Evolutionary conservation across 768 basidiomycete species (phyloP).

Genomic region (Suillus americanus): DNA sequence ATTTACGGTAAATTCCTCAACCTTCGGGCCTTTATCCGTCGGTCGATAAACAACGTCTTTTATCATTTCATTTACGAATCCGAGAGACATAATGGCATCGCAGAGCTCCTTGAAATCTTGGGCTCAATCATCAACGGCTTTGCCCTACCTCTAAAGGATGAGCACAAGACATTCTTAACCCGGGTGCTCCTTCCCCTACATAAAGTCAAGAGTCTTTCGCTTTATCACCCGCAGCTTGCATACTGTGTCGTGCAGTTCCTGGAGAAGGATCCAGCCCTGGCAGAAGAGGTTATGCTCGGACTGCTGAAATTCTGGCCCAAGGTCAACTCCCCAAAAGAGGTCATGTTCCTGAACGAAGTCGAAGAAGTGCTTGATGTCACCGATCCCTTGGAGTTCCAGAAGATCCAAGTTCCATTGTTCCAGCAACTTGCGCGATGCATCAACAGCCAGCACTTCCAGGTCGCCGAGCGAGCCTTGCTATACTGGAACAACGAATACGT

Average conservation of each 20-base stretch:
- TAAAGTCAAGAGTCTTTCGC: slow-evolving; percentile 96
- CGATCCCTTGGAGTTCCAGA: slow-evolving; percentile 93
- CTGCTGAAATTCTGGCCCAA: slow-evolving; percentile 99
- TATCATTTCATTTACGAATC: slow-evolving; percentile 99
- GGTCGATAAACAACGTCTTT: slow-evolving; percentile 99
- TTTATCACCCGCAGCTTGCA: slow-evolving; percentile 98
- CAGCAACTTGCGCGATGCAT: slow-evolving; percentile 94
- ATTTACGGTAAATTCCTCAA: slow-evolving; percentile 99
- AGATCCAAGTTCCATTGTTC: slow-evolving; percentile 92
- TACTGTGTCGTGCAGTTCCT: slow-evolving; percentile 99
- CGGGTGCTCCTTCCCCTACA: slow-evolving; percentile 93
- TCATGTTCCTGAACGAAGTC: slow-evolving; percentile 99
- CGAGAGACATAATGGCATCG: slow-evolving; percentile 98
- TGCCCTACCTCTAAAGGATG: slow-evolving; percentile 95
- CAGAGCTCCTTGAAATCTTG: slow-evolving; percentile 95
- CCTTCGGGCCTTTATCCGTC: slow-evolving; percentile 95
- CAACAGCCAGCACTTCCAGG: slow-evolving; percentile 99
- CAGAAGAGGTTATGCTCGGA: slow-evolving; percentile 95
- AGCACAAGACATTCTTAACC: slow-evolving; percentile 97
- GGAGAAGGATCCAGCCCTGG: slow-evolving; percentile 90
- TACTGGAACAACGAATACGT: slow-evolving; percentile 99
- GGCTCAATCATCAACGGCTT: slow-evolving; percentile 99
- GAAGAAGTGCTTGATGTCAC: slow-evolving; percentile 99
- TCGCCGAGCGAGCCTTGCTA: slow-evolving; percentile 92
- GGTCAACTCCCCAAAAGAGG: slow-evolving; percentile 98